These are phyloP conservation scores for Neoascochyta sp. DNA, from an alignment of 2,329 filamentous ascomycete species.

Conservation along the genomic window DNA sequence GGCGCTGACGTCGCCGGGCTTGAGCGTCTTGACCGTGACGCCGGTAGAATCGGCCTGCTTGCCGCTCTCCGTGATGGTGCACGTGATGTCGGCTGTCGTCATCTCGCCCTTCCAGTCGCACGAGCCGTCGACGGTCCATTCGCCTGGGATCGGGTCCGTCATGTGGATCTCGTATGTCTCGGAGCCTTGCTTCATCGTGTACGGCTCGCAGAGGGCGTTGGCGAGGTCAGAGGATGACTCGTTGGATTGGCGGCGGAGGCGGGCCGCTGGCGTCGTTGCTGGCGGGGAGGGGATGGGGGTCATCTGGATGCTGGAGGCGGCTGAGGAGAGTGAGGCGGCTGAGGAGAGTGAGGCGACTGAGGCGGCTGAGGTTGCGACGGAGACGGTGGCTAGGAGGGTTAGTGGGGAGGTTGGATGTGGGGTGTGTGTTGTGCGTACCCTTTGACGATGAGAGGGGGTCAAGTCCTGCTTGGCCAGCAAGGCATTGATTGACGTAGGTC, in stretches of 20 bases:
- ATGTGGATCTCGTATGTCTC: conserved; percentile 18
- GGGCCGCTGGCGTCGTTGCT: conserved; percentile 13
- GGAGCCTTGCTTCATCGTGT: conserved; percentile 24
- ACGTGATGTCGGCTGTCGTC: conserved; percentile 21
- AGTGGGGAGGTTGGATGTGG: too few species aligned
- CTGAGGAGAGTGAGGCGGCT: too few species aligned
- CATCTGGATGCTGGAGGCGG: conserved; percentile 3
- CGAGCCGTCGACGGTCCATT: conserved; percentile 16
- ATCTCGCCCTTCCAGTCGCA: conserved; percentile 22
- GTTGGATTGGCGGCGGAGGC: conserved; percentile 14
- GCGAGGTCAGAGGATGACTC: conserved; percentile 1
- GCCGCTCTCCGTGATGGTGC: conserved; percentile 14
- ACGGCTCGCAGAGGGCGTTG: conserved; percentile 15
- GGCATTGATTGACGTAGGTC: conserved; percentile 20
- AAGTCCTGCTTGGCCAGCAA: conserved; percentile 9
- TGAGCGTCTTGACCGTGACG: conserved; percentile 2
- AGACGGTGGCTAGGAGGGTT: conserved; percentile 9
- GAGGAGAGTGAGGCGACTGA: too few species aligned
- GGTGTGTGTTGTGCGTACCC: too few species aligned
- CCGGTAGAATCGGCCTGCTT: neutral
- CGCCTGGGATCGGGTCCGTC: conserved; percentile 16
- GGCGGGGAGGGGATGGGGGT: conserved; percentile 9
- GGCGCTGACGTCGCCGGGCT: conserved; percentile 9
- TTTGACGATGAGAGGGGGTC: too few species aligned
- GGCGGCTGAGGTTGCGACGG: conserved; percentile 4